Evolutionary conservation across 768 basidiomycete species (phyloP), one percentile per base, ranked within the genome.

Genomic region (Collybia mongolica): DNA sequence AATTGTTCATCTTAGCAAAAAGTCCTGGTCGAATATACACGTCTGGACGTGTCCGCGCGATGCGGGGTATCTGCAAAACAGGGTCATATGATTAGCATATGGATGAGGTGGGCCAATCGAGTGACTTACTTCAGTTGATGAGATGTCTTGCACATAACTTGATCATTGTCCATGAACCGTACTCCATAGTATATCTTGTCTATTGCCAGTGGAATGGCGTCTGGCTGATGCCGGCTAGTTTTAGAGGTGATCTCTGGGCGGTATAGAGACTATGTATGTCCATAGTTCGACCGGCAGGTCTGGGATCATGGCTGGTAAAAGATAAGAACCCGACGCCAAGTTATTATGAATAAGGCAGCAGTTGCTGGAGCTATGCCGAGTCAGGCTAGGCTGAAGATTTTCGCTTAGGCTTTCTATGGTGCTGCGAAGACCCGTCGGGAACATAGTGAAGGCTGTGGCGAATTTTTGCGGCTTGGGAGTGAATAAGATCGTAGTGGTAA

Each of bases 181-280:
- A 68, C 46, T 48, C 66, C 65, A 22, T 59, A 53, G 43, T 67
- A 70, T 22, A 63, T 57, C 37, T 67, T 60, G 23, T 64, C 48
- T 52, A 68, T 52, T 3, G 60, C 66, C 15, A 70, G 53, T 42
- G 67, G 35, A 68, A 70, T 5, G 67, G 54, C 9, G 44, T 41
- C 22, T 64, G 56, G 32, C 63, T 70, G 12, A 68, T 47, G 7
- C 66, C 64, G 39, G 65, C 55, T 54, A 66, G 49, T 44, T 58
- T 67, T 23, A 55, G 59, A 18, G 61, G 5, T 48, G 50, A 22
- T 23, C n/a, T 12, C 24, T 15, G 19, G 40, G 40, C 5, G 19
- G 40, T 12, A 41, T 20, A 20, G 40, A 41, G 12, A 41, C 24
- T 19, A 41, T 19, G 24, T 41, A 23, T 19, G 19, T 3, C 40